phyloP scores from a whole-genome alignment of 2,329 filamentous ascomycete genomes.

The Aspergillus fischeri region DNA sequence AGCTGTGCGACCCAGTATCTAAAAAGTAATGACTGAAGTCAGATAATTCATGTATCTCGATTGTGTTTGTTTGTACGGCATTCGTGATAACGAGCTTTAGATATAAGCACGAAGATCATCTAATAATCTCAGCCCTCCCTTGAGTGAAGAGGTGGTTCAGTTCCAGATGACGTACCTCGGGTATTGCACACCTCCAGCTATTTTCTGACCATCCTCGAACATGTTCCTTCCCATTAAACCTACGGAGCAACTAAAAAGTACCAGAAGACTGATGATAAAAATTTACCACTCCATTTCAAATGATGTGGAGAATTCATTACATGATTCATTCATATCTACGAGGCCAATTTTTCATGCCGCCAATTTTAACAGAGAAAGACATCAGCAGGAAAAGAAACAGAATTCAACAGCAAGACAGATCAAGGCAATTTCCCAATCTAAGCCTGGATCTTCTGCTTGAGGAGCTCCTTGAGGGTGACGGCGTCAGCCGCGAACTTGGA shows the following conservation, averaged over 20 bases:
- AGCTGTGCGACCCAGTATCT: neutral
- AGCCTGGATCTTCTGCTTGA: conserved; percentile 75
- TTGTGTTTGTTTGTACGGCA: too few species aligned
- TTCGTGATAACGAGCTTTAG: too few species aligned
- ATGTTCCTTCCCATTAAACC: neutral
- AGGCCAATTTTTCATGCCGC: conserved; percentile 18
- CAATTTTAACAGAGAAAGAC: conserved; percentile 20
- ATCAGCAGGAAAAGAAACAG: conserved; percentile 8
- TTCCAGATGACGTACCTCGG: neutral
- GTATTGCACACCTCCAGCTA: neutral
- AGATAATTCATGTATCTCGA: neutral
- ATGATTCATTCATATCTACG: conserved; percentile 24
- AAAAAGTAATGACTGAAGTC: neutral
- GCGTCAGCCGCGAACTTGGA: conserved; percentile 98
- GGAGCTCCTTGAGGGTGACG: conserved; percentile 84
- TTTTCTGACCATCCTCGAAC: neutral
- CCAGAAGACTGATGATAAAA: neutral
- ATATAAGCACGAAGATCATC: too few species aligned
- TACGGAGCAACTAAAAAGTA: neutral
- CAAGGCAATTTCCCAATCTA: conserved; percentile 16
- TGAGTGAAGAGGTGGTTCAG: neutral
- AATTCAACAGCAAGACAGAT: conserved; percentile 3
- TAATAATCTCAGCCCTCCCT: neutral
- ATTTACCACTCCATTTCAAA: neutral
- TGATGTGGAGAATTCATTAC: conserved; percentile 9